Conservation (phyloP, 805 yeast genomes). For the Candida berthetii region DNA sequence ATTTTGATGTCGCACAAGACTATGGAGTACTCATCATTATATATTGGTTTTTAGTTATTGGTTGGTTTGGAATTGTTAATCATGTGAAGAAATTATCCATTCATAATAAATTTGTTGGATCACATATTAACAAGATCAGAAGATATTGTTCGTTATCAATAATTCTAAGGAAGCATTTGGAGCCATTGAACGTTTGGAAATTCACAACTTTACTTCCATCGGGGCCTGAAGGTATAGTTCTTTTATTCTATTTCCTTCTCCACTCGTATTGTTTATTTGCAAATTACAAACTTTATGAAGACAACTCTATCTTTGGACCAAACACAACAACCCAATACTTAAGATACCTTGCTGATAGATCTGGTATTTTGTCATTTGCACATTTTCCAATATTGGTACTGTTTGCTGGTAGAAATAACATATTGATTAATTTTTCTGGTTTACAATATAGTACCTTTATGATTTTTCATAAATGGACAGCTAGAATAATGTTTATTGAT, state of each 20-base stretch:
- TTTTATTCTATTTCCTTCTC: conserved; percentile 23
- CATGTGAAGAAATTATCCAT: not conserved
- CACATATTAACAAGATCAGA: not conserved
- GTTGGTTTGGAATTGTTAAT: not conserved
- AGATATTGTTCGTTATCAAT: not conserved
- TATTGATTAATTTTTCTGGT: conserved; percentile 54
- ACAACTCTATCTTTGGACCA: conserved; percentile 14
- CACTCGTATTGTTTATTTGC: conserved; percentile 7
- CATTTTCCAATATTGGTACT: conserved; percentile 49
- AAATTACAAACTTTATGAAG: conserved; percentile 8
- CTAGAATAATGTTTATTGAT: conserved; percentile 35
- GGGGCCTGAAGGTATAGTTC: conserved; percentile 18
- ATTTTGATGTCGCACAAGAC: not conserved
- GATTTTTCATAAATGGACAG: conserved; percentile 62
- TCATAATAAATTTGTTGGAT: not conserved
- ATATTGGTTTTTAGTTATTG: not conserved
- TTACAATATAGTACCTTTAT: conserved; percentile 60
- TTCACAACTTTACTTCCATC: conserved; percentile 17
- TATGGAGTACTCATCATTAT: not conserved
- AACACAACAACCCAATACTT: conserved; percentile 2
- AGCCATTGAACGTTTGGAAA: conserved; percentile 8
- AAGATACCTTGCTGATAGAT: conserved; percentile 13
- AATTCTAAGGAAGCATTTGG: conserved; percentile 10
- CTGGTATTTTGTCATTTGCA: conserved; percentile 23
- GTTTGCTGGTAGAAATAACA: conserved; percentile 71